Conservation (phyloP, 192 early-diverging fungal genomes). For the Piromyces finnis region DNA sequence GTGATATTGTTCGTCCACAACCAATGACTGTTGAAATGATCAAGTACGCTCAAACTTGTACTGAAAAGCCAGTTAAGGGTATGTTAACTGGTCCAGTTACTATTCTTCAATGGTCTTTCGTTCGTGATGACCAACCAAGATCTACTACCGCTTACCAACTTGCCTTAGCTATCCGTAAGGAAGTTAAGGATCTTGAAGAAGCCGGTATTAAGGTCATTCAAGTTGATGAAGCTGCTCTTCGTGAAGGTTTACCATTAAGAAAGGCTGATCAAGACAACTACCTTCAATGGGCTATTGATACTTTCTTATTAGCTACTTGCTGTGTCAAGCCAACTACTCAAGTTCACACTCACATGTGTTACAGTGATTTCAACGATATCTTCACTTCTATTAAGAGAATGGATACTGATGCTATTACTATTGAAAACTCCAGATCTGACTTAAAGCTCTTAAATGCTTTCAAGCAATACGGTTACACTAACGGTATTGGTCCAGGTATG, state of each 20-base stretch:
- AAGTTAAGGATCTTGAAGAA: constrained; percentile 81
- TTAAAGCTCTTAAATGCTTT: constrained; percentile 84
- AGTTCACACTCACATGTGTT: constrained; percentile 83
- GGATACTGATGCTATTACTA: constrained; percentile 82
- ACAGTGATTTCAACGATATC: constrained; percentile 98
- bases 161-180: constrained; percentile 87
- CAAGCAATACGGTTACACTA: constrained; percentile 60
- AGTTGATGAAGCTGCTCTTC: constrained; percentile 97
- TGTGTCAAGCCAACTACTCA: constrained; percentile 74
- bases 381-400: constrained; percentile 79
- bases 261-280: constrained; percentile 70
- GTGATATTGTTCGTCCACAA: constrained; percentile 76
- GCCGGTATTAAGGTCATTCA: constrained; percentile 89
- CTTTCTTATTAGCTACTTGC: constrained; percentile 77
- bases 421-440: constrained; percentile 96
- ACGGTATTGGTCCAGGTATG: constrained; percentile 88
- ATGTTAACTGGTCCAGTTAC: constrained; percentile 98
- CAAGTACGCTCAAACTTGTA: constrained; percentile 73
- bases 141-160: constrained; percentile 69
- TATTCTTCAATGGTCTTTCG: constrained; percentile 97
- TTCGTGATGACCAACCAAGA: constrained; percentile 89
- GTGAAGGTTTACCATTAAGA: constrained; percentile 92
- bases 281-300: constrained; percentile 86
- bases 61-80: constrained; percentile 87
- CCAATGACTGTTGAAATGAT: constrained; percentile 85